Evolutionary conservation across 2,329 filamentous ascomycete genomes (phyloP), one percentile per base, ranked within the genome.

Genomic region (Trichoderma koningii): DNA sequence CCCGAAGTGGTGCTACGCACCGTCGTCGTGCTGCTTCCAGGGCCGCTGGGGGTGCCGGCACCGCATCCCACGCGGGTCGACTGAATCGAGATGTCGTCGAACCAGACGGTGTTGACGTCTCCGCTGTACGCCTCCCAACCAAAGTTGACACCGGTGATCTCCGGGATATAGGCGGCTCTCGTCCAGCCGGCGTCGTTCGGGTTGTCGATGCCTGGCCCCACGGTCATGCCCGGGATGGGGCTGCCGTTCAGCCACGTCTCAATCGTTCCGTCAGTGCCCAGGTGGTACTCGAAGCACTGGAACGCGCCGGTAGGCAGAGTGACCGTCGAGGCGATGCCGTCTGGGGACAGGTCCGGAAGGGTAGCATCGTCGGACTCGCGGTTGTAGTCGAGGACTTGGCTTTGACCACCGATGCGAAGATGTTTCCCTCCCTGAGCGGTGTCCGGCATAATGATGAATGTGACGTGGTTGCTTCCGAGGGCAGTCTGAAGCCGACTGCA

Each of bases 71-170:
- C 41, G 7, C 60, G 60, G 51, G 15, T 63, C 19, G 60, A 23
- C 19, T n/a, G 41, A 26, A 63, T 55, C 9, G 60, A 15, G 28
- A 63, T n/a, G 21, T 63, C 60, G 19, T 63, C 60, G 28, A 63
- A 63, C 60, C 60, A 63, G 9, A 63, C 60, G 9, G 60, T 63
- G 14, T 63, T 63, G 19, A 55, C 34, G 38, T 55, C 60, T 38
- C 60, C 60, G 28, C 60, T 63, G 50, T 63, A 63, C 19, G 60
- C 60, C 51, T 63, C 60, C 60, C 60, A 63, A 50, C 60, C 60
- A 63, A 63, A 63, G 41, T 63, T 55, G 50, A 63, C 50, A 47
- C 60, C 60, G 38, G 60, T 63, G 19, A 63, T 63, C 4, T 38
- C 50, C 10, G 60, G 50, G 4, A 3, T 19, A 38, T 63, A 63